Percentiles rank a stretch among this genome's conserved stretches.
Evolutionary conservation across 169 alveolate species (phyloP).

Genomic region (Perkinsus chesapeaki): DNA sequence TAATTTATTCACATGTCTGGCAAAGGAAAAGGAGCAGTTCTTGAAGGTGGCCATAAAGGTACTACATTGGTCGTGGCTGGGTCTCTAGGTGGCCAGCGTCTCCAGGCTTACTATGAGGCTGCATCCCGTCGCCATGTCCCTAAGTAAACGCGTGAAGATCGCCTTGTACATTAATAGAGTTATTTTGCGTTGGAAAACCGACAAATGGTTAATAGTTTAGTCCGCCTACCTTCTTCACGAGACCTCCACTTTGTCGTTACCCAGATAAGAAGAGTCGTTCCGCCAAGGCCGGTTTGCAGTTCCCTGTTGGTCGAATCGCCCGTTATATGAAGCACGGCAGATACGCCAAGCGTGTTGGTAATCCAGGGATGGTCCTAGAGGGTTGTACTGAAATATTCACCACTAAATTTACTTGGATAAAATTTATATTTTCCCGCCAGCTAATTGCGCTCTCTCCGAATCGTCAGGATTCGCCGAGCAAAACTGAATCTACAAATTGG

Average conservation of each 20-base stretch:
- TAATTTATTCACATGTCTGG: neutral
- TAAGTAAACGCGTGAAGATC: no score
- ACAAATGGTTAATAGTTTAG: no score
- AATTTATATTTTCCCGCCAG: neutral
- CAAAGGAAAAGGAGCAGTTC: neutral
- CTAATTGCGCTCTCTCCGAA: no score
- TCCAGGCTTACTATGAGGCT: no score
- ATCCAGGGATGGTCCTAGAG: neutral
- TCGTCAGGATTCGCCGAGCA: no score
- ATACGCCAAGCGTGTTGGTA: slow-evolving; percentile 90
- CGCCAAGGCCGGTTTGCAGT: slow-evolving; percentile 86
- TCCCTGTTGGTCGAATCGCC: slow-evolving; percentile 98
- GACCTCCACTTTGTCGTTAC: neutral
- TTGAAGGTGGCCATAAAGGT: neutral
- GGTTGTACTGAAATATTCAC: no score
- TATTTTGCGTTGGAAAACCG: no score
- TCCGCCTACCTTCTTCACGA: neutral
- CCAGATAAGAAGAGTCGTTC: neutral
- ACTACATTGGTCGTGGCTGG: no score
- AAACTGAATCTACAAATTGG: no score
- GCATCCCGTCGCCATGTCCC: no score
- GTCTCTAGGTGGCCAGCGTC: no score
- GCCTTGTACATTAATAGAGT: no score
- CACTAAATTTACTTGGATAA: neutral
- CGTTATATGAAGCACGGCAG: slow-evolving; percentile 93